Base-by-base conservation (phyloP, 2,329 filamentous ascomycete species). In the Talaromyces pinophilus region DNA sequence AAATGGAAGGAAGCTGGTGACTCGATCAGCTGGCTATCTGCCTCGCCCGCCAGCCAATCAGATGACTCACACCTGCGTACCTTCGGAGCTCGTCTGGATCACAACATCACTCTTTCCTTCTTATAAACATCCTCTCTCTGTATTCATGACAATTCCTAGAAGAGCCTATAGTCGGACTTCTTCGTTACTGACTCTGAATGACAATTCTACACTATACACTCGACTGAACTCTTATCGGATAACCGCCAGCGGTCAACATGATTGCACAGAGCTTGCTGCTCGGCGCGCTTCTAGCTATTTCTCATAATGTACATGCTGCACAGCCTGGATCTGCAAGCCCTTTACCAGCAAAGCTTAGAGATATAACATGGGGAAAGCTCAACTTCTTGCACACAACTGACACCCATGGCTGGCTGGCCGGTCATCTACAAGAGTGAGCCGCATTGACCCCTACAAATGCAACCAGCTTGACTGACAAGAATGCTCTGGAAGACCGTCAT, bases 301-400 rank as follows among this genome's bases (percentile, higher is more conserved):
- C 63, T 11, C 60, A 19, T 7, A 38, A 42, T 40, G 71, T 76
- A 46, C 71, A 78, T 67, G 85, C 85, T 68, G 85, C 88, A 67
- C 95, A 99, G 78, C 94, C 94, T 10, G 88, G 87, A 65, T 92
- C 94, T 63, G 89, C 89, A n/a, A 80, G 86, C 48, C 92, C 95
- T 7, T 85, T 94, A 67, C 85, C 88, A 66, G 92, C 90, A 64
- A 93, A 93, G 55, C 87, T 98, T 79, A 89, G 94, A 73, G 86
- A 92, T 71, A 84, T 99, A 63, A 86, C 88, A 72, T 97, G 93
- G 92, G 93, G 91, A n/a, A 90, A 97, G 77, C 85, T 98, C 74
- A 98, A 98, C 83, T 96, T 97, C 78, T 81, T 99, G n/a, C 93
- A 96, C 75, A 98, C 95, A 0, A 98, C 95, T 48, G 91, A 98